Conservation (phyloP, 306 rosid species). For the Gleditsia sinensis region DNA sequence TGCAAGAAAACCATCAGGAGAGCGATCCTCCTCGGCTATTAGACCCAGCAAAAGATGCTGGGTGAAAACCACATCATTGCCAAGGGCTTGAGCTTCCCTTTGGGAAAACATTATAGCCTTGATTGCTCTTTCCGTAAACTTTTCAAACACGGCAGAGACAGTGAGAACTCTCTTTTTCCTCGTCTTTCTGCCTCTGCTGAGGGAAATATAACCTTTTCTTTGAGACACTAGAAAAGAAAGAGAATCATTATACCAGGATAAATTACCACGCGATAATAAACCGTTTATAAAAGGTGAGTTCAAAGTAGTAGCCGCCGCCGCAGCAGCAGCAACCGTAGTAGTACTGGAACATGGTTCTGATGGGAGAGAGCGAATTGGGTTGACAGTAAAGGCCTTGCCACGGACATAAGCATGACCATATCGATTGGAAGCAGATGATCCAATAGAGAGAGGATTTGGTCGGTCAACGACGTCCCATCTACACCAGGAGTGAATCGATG, state of each 20-base stretch:
- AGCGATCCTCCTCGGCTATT: constrained; percentile 69
- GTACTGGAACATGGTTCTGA: constrained; percentile 28
- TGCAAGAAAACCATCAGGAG: constrained; percentile 58
- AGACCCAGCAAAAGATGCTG: constrained; percentile 86
- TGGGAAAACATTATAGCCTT: constrained; percentile 71
- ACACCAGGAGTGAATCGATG: constrained; percentile 33
- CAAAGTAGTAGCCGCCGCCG: constrained; percentile 17
- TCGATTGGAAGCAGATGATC: constrained; percentile 14
- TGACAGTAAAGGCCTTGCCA: background rate
- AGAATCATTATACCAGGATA: background rate
- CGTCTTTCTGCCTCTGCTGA: constrained; percentile 3
- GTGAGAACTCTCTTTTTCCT: constrained; percentile 21
- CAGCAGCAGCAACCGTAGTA: background rate
- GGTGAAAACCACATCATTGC: constrained; percentile 58
- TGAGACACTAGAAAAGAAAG: constrained; percentile 40
- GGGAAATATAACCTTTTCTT: constrained; percentile 9
- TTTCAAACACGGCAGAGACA: constrained; percentile 67
- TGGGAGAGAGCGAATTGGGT: constrained; percentile 12
- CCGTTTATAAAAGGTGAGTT: constrained; percentile 23
- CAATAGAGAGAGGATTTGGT: background rate
- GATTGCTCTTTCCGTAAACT: constrained; percentile 82
- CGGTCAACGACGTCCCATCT: constrained; percentile 14
- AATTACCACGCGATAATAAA: constrained; percentile 6
- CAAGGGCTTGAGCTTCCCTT: constrained; percentile 68
- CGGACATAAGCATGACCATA: background rate